Evolutionary conservation across 495 filamentous ascomycete genomes (phyloP), one percentile per base, ranked within the genome.

Genomic region (Cetradonia linearis): DNA sequence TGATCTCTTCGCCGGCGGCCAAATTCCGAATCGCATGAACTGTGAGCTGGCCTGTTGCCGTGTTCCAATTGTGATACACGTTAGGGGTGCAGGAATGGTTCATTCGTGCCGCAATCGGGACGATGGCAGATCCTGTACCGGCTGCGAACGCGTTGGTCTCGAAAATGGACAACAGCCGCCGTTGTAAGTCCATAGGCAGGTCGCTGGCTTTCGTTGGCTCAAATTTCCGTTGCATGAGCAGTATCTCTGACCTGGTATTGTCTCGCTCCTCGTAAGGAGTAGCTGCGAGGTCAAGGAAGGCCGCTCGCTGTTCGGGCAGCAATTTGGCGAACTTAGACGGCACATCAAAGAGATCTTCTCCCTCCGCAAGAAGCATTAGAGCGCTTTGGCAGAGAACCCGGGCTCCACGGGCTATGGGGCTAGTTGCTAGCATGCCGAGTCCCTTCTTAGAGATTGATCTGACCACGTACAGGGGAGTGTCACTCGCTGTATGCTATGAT

Each of bases 31-130:
- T 44, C 16, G 54, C 54, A 10, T 56, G 54, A 18, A 56, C 54
- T 2, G 54, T 56, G 4, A 56, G 38, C 5, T 38, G 18, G 10
- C 54, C 54, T 13, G n/a, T 23, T 8, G 2, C 38, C 7, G 34
- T 34, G 3, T 56, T 56, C 54, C 54, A 56, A 27, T 23, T 27
- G 27, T 56, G 54, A 27, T 44, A n/a, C n/a, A 56, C 54, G 38
- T 56, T 56, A 13, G 54, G 54, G 20, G 54, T 56, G 25, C 54
- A 56, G 3, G 54, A 56, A 28, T 56, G 54, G 54, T 56, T 56
- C 34, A 56, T 56, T 5, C 54, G 54, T 10, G 54, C 31, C 11
- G 54, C 54, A 2, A 10, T 18, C 10, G 10, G 16, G 8, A 56
- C 23, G 27, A 56, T 25, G 3, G 25, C 54, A 28, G 34, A 23